A percentile compares a stretch with the other conserved stretches of the same genome.
phyloP scores from a whole-genome alignment of 352 stramenopile species.

The Phytopythium cucurbitacearum region DNA sequence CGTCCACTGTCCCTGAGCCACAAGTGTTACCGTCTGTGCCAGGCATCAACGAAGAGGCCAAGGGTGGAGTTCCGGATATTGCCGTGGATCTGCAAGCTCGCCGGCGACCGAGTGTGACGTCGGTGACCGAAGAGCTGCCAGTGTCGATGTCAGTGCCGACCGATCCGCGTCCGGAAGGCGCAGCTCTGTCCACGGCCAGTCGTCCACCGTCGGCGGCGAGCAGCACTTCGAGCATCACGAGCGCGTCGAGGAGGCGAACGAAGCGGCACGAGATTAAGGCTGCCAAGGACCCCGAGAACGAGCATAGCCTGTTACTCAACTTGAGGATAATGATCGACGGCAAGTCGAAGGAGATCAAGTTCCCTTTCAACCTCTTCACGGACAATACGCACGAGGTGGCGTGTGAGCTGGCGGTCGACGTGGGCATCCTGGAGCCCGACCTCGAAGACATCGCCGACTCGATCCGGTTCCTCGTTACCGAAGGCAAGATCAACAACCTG shows the following conservation, averaged over 20 bases:
- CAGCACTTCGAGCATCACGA: slow-evolving; percentile 6
- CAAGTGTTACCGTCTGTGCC: too few species aligned
- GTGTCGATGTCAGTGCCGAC: slow-evolving; percentile 1
- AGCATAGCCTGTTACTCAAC: slow-evolving; percentile 85
- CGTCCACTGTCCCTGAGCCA: too few species aligned
- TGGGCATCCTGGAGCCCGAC: slow-evolving; percentile 90
- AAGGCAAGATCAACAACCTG: slow-evolving; percentile 85
- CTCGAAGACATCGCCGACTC: slow-evolving; percentile 93
- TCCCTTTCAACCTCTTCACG: slow-evolving; percentile 94
- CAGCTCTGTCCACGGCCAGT: slow-evolving; percentile 1
- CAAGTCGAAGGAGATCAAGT: slow-evolving; percentile 96
- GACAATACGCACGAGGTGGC: slow-evolving; percentile 93
- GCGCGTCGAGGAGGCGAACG: slow-evolving; percentile 33
- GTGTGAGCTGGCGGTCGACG: slow-evolving; percentile 93
- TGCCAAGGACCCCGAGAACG: slow-evolving; percentile 72
- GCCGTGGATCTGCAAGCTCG: slow-evolving; percentile 1
- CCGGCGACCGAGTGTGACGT: too few species aligned
- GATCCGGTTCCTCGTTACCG: slow-evolving; percentile 85
- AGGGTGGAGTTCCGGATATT: background rate
- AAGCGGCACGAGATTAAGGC: slow-evolving; percentile 84
- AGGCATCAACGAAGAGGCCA: too few species aligned
- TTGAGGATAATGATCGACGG: slow-evolving; percentile 87
- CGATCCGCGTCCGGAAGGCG: background rate
- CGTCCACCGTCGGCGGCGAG: slow-evolving; percentile 27
- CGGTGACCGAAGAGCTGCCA: slow-evolving; percentile 5